These are phyloP conservation scores for Metahyphopichia silvanorum DNA, from an alignment of 805 yeast species.

Conservation along the genomic window DNA sequence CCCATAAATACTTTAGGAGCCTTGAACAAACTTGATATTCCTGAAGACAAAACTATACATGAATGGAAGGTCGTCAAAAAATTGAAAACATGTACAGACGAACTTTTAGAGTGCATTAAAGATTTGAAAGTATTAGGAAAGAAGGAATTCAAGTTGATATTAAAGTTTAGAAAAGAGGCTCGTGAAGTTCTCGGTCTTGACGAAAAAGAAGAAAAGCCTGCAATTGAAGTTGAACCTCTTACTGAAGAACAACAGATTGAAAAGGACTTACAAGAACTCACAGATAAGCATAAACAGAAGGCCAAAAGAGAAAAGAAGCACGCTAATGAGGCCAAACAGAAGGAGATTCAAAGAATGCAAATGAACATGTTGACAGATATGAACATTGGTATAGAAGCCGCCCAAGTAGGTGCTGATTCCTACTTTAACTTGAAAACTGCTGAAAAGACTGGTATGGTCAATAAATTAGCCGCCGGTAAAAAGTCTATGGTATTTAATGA, in stretches of 20 bases:
- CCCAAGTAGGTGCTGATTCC: constrained; percentile 70
- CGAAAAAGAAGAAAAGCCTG: constrained; percentile 48
- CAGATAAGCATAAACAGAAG: constrained; percentile 66
- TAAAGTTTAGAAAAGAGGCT: constrained; percentile 87
- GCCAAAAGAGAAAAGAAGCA: constrained; percentile 78
- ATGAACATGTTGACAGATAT: constrained; percentile 93
- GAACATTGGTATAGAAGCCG: constrained; percentile 93
- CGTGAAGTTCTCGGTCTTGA: constrained; percentile 73
- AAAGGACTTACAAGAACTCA: constrained; percentile 72
- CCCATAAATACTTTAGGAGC: constrained; percentile 82
- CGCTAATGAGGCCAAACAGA: constrained; percentile 78
- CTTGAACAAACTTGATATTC: constrained; percentile 62
- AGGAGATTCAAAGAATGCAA: constrained; percentile 87
- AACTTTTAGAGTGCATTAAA: constrained; percentile 76
- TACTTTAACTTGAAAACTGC: constrained; percentile 83
- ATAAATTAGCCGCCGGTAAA: constrained; percentile 73
- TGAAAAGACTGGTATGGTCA: constrained; percentile 79
- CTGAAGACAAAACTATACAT: constrained; percentile 45
- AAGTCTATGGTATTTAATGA: constrained; percentile 57
- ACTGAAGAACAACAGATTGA: constrained; percentile 90
- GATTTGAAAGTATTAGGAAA: constrained; percentile 93
- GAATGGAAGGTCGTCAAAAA: constrained; percentile 72
- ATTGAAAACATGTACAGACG: constrained; percentile 74
- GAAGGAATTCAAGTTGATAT: constrained; percentile 81
- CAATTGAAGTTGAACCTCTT: constrained; percentile 64